Conservation (phyloP, 2,329 filamentous ascomycete species). For the Dothiorella sarmentorum region DNA sequence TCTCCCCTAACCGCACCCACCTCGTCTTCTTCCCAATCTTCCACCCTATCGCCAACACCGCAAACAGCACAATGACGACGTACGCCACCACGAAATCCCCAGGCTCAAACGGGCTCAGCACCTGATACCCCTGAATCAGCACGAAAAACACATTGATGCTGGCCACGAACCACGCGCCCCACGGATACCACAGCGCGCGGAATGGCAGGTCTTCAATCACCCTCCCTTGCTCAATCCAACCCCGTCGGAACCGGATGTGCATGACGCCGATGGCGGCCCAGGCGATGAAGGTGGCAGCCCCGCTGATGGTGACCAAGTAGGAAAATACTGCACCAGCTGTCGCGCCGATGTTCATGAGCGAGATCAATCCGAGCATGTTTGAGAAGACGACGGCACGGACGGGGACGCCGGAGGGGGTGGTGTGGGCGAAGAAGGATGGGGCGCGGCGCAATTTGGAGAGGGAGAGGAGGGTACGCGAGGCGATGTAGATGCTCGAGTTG, state of each 20-base stretch:
- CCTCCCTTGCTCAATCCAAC: constrained; percentile 43
- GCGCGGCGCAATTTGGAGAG: constrained; percentile 73
- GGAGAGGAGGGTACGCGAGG: constrained; percentile 69
- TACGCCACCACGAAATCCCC: constrained; percentile 54
- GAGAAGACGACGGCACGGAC: constrained; percentile 63
- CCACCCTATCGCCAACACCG: constrained; percentile 28
- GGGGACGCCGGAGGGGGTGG: constrained; percentile 60
- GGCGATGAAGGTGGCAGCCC: constrained; percentile 68
- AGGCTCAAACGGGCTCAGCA: constrained; percentile 50
- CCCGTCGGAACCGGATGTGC: constrained; percentile 67
- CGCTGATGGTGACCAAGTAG: constrained; percentile 68
- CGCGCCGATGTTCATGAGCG: constrained; percentile 71
- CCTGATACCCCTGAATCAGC: constrained; percentile 53
- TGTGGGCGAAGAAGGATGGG: constrained; percentile 65
- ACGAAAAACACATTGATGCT: constrained; percentile 50
- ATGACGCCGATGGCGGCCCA: constrained; percentile 69
- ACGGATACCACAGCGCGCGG: constrained; percentile 47
- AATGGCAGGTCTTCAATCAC: constrained; percentile 47
- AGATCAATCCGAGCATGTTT: constrained; percentile 66
- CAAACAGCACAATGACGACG: constrained; percentile 29
- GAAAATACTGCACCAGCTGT: constrained; percentile 62
- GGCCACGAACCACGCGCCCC: constrained; percentile 49
- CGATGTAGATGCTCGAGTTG: constrained; percentile 76
- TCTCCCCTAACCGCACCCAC: constrained; percentile 20
- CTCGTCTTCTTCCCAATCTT: constrained; percentile 30